A percentile compares a stretch with the other conserved stretches of the same genome.
phyloP scores from a whole-genome alignment of 306 rosid species.

The Acacia melanoxylon region DNA sequence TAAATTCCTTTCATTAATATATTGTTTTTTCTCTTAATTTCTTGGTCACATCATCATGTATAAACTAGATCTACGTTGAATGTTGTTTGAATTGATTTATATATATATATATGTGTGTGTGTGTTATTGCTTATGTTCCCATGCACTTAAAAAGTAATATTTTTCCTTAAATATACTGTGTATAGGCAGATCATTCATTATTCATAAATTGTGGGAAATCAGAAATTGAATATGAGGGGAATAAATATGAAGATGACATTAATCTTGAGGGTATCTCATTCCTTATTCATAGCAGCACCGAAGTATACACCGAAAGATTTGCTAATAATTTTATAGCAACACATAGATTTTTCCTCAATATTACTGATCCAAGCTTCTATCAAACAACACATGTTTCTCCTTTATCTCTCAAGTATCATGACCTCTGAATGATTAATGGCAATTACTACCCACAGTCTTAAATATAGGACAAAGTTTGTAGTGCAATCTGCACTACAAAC shows the following conservation, averaged over 20 bases:
- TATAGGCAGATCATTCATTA: conserved; percentile 41
- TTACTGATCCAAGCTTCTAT: neutral
- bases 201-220: conserved; percentile 42
- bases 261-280: conserved; percentile 27
- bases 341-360: neutral
- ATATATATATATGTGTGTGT: too few species aligned
- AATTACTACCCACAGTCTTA: too few species aligned
- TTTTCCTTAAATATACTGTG: neutral
- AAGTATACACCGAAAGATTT: too few species aligned
- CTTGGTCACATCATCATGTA: too few species aligned
- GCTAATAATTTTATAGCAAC: neutral
- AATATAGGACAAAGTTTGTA: too few species aligned
- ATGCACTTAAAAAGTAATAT: too few species aligned
- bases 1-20: too few species aligned
- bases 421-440: conserved; percentile 62
- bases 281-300: conserved; percentile 51
- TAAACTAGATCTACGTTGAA: too few species aligned
- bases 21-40: too few species aligned
- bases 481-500: too few species aligned
- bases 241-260: conserved; percentile 51
- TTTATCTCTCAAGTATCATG: conserved; percentile 68
- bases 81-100: too few species aligned
- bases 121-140: too few species aligned
- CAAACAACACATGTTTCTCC: neutral
- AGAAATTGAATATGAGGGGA: conserved; percentile 14